phyloP scores from a whole-genome alignment of 768 basidiomycete genomes.

The Leccinum barrowsii region DNA sequence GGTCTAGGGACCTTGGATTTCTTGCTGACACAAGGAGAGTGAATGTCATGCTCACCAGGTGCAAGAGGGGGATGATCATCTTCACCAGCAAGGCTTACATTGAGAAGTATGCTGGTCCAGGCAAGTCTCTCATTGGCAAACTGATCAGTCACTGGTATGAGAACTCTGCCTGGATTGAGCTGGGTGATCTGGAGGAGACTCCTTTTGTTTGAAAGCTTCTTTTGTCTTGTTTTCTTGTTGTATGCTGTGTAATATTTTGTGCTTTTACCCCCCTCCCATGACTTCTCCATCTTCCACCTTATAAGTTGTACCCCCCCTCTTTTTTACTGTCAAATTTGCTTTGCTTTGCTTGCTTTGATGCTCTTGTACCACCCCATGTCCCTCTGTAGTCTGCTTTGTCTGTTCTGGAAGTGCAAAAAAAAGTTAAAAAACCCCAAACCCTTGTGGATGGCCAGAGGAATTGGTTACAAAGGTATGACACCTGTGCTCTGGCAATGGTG shows the following conservation, averaged over 20 bases:
- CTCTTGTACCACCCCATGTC: background rate
- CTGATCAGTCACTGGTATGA: slow-evolving; percentile 32
- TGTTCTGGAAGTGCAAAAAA: slow-evolving; percentile 10
- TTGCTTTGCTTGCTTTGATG: background rate
- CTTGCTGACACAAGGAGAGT: slow-evolving; percentile 60
- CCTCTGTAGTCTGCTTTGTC: slow-evolving; percentile 2
- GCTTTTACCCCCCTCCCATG: background rate
- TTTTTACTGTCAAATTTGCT: background rate
- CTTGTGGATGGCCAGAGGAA: background rate
- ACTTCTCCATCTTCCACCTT: background rate
- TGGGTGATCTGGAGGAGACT: slow-evolving; percentile 26
- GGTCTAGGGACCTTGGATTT: slow-evolving; percentile 64
- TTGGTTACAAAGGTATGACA: background rate
- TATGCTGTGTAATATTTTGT: background rate
- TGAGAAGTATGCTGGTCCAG: slow-evolving; percentile 45
- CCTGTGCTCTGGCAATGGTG: background rate
- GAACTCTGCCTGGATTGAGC: slow-evolving; percentile 35
- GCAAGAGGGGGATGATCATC: slow-evolving; percentile 76
- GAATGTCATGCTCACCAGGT: slow-evolving; percentile 87
- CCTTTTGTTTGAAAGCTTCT: slow-evolving; percentile 12
- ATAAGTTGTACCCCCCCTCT: background rate
- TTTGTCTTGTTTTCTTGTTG: background rate
- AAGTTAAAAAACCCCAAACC: slow-evolving; percentile 6
- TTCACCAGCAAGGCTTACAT: slow-evolving; percentile 62
- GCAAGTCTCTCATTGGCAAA: slow-evolving; percentile 41